phyloP scores from a whole-genome alignment of 371 early-diverging fungal genomes.

The Mortierella sp. region DNA sequence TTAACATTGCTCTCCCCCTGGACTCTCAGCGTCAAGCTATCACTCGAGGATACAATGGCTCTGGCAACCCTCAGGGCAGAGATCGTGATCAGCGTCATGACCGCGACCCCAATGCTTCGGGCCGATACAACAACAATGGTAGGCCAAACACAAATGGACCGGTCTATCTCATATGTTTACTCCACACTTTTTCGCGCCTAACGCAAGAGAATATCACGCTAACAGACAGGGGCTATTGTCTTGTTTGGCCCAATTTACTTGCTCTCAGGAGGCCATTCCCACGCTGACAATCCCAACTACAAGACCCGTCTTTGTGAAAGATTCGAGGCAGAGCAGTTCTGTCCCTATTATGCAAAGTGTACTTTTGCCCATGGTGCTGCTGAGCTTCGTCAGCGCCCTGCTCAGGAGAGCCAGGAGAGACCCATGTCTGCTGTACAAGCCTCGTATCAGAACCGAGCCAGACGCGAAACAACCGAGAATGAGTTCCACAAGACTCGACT shows the following conservation, averaged over 20 bases:
- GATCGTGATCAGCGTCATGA: constrained; percentile 31
- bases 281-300: constrained; percentile 78
- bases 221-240: constrained; percentile 23
- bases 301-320: constrained; percentile 89
- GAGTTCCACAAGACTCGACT: constrained; percentile 85
- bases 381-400: constrained; percentile 78
- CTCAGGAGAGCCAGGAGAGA: constrained; percentile 25
- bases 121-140: constrained; percentile 28
- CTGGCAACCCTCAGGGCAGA: constrained; percentile 18
- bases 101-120: constrained; percentile 29
- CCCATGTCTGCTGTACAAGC: constrained; percentile 44
- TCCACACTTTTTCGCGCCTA: constrained; percentile 8
- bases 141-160: constrained; percentile 5
- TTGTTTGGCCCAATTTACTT: constrained; percentile 12
- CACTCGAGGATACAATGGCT: constrained; percentile 35
- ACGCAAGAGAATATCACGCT: constrained; percentile 4
- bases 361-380: constrained; percentile 88
- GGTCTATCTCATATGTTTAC: background rate
- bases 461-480: constrained; percentile 58
- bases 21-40: constrained; percentile 58
- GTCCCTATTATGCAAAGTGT: constrained; percentile 83
- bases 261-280: constrained; percentile 40
- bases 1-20: constrained; percentile 57
- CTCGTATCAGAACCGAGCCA: constrained; percentile 32
- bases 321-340: constrained; percentile 81